A percentile compares a stretch with the other conserved stretches of the same genome.
Evolutionary conservation across 2,329 filamentous ascomycete species (phyloP).

Genomic region (Colletotrichum ledebouriae): DNA sequence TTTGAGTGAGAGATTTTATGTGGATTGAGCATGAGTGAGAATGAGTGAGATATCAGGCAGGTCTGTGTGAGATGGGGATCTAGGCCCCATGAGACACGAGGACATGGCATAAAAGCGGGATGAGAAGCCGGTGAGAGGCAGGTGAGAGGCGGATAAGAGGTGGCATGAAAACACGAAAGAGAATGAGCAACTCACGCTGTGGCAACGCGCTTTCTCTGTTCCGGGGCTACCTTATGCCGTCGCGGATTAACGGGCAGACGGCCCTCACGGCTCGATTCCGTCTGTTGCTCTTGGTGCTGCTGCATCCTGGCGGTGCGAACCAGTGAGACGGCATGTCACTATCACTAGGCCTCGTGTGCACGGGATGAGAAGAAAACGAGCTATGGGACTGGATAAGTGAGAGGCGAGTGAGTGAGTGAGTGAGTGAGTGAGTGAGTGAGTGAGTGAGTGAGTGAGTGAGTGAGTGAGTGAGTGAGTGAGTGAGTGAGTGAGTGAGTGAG

Average conservation of each 20-base stretch:
- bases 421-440: background rate
- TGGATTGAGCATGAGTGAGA: background rate
- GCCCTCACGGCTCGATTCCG: slow-evolving; percentile 44
- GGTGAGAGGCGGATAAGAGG: background rate
- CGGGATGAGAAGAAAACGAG: slow-evolving; percentile 1
- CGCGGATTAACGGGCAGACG: slow-evolving; percentile 65
- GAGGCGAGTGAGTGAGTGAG: background rate
- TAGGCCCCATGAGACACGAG: slow-evolving; percentile 14
- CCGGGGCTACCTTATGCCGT: slow-evolving; percentile 61
- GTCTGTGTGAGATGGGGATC: slow-evolving; percentile 6
- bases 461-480: background rate
- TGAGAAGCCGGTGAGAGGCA: background rate
- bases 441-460: no score
- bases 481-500: background rate
- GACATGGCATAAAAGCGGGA: slow-evolving; percentile 1
- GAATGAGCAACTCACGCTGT: slow-evolving; percentile 58
- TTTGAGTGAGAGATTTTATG: slow-evolving; percentile 13
- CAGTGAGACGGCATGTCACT: slow-evolving; percentile 40
- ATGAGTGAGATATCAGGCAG: slow-evolving; percentile 2
- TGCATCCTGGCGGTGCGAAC: slow-evolving; percentile 40
- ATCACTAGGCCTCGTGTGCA: slow-evolving; percentile 16
- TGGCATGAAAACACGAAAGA: background rate
- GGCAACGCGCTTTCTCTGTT: slow-evolving; percentile 62
- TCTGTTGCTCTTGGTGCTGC: slow-evolving; percentile 38
- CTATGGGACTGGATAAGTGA: background rate